Base-by-base conservation (phyloP, 2,329 filamentous ascomycete genomes). In the Plenodomus lindquistii region DNA sequence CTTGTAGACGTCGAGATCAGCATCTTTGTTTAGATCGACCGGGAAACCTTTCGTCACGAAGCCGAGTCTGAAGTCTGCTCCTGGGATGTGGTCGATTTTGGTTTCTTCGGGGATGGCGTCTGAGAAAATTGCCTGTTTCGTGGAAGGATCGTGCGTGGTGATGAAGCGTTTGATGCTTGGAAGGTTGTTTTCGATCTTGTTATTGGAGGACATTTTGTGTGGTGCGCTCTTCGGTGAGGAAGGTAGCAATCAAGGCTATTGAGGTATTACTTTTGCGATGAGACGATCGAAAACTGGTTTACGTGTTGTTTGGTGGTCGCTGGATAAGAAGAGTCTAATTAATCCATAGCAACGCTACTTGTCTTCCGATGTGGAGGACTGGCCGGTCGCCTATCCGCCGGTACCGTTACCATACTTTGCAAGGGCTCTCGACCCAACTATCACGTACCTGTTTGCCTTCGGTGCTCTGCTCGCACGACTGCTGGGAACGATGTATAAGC, bases 21-120 rank as follows among this genome's bases (percentile, higher is more conserved):
- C 60, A 41, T 77, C 72, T 9, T 65, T 52, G 61, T 72, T 72
- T 31, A 83, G 64, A 31, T 77, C 57, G 13, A 75, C 72, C 0
- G 81, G 80, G 48, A 74, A 76, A 31, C 68, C 60, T 24, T 75
- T 71, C 2, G 81, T 79, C 5, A 77, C 73, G 59, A 82, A 83
- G 35, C 70, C 72, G 3, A 80, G 73, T 16, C 69, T 70, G 57
- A 81, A 81, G 17, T 63, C 66, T 6, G 63, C 65, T 19, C 38
- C 45, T 11, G 63, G 63, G 3, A 69, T 59, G 6, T 11, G 46
- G 37, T 55, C 41, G 43, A 61, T 55, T 36, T 49, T 50, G 8
- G 52, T 46, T 4, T 66, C 62, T 27, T 67, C 65, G 3, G 57
- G 48, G 5, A 71, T 10, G 1, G 54, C 52, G 20, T 57, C 45